Evolutionary conservation across 768 basidiomycete genomes (phyloP), one percentile per base, ranked within the genome.

Genomic region (Xerocomellus chrysenteron): DNA sequence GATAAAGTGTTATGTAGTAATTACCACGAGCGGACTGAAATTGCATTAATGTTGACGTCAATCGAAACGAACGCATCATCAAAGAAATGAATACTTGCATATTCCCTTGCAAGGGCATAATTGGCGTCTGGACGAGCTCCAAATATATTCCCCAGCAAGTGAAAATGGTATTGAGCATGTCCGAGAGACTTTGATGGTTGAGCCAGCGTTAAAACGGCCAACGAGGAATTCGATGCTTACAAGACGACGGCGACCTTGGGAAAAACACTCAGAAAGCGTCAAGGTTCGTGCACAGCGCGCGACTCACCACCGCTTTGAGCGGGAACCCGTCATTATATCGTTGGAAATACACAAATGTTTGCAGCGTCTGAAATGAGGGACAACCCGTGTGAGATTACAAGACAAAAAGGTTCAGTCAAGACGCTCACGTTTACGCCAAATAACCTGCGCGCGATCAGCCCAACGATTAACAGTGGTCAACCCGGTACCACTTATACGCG

Each of bases 21-120:
- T 45, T 47, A 63, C 61, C 50, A 63, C 56, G 17, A 63, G 11
- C 11, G 61, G 57, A 50, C 61, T 63, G 33, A 11, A 41, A 39
- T 3, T 10, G 13, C 19, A 17, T 21, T 0, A 32, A 32, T 32
- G 14, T 35, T 47, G 32, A 26, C 10, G 14, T 49, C 35, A 33
- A 14, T 37, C 4, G 2, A 40, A 41, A 28, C 7, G 40, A 50
- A 19, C 24, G 7, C 16, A 21, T 16, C 14, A 12, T 21, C 32
- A 47, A 30, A 33, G 28, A 16, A 48, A 39, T 3, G 19, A 36
- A 1, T 3, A 33, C 61, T 39, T 40, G 24, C 60, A 62, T 12
- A 10, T 62, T 57, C 24, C 60, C 49, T 37, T 40, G 36, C 14
- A 53, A 28, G 10, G 56, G 52, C 28, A 46, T 32, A 12, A 52